These are phyloP conservation scores for Penicillium mononematosum DNA, from an alignment of 495 filamentous ascomycete genomes.

Conservation along the genomic window DNA sequence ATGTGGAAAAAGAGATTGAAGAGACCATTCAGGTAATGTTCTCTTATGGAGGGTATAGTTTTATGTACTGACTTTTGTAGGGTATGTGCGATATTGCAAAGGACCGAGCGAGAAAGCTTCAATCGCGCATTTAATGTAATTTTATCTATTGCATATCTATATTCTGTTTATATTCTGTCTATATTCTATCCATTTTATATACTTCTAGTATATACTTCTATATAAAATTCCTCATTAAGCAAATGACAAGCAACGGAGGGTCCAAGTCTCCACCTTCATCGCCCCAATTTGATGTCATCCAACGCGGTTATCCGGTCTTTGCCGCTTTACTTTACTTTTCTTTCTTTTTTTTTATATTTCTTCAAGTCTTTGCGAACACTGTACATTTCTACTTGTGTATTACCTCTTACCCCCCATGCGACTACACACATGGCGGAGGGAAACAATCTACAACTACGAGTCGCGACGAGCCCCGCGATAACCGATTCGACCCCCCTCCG, in stretches of 20 bases:
- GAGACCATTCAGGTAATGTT: constrained; percentile 70
- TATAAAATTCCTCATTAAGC: neutral
- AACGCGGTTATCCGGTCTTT: constrained; percentile 21
- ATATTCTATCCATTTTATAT: too few species aligned
- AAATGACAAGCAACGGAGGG: constrained; percentile 3
- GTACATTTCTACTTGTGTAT: neutral
- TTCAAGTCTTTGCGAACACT: neutral
- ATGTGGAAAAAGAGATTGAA: constrained; percentile 64
- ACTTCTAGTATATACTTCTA: neutral
- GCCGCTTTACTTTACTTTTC: constrained; percentile 22
- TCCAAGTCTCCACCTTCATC: constrained; percentile 21
- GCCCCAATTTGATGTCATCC: constrained; percentile 34
- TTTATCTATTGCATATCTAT: too few species aligned
- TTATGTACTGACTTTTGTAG: constrained; percentile 33
- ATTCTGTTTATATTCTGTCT: too few species aligned
- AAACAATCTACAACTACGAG: constrained; percentile 18
- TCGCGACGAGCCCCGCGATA: constrained; percentile 21
- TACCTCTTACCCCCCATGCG: constrained; percentile 16
- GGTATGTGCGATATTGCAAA: constrained; percentile 73
- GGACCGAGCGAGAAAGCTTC: constrained; percentile 57
- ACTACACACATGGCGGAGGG: constrained; percentile 21
- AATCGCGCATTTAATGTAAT: constrained; percentile 25
- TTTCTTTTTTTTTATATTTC: constrained; percentile 1
- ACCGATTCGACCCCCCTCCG: constrained; percentile 17
- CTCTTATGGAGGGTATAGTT: neutral